Evolutionary conservation across 2,329 filamentous ascomycete genomes (phyloP), one percentile per base, ranked within the genome.

Genomic region (Trichophyton simii): DNA sequence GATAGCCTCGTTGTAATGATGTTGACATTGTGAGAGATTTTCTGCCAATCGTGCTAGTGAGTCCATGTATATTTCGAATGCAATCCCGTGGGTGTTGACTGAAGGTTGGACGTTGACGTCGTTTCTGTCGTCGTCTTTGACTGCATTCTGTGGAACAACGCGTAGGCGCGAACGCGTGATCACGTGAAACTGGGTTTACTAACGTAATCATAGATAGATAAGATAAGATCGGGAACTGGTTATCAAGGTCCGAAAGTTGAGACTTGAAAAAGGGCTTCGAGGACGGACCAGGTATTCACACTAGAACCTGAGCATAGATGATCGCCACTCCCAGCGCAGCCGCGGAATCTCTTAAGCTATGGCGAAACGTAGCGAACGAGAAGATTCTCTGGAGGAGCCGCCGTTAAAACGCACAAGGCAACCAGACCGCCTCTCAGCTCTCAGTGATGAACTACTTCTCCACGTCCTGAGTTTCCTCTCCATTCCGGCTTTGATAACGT

Each of bases 391-490:
- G 5, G n/a, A 64, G 9, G 58, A 60, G 36, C 62, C 60, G 42
- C 62, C 59, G 3, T 36, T 48, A 34, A 66, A 66, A 36, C 61
- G 65, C 57, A 25, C 48, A 18, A 62, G 63, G 31, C 25, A 36
- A 31, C 50, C 61, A 18, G 88, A 95, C 73, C 78, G 80, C 57
- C 73, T 96, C 15, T 89, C 89, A 5, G 76, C 74, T 7, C 79
- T 97, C 59, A 95, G 91, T 64, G 89, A 96, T 72, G 94, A 99
- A 73, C 79, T 97, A 38, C 81, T 96, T 36, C 77, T 97, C 61
- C 88, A 91, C 67, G 88, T 96, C 63, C 79, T 96, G 41, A 87
- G 87, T 3, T 87, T 84, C 70, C 79, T 96, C n/a, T 77, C 87
- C 1, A 82, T 89, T 34, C 76, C 80, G 6, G 82, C 86, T 31